Percentiles rank a stretch among this genome's conserved stretches.
phyloP scores from a whole-genome alignment of 768 basidiomycete species.

The Cystobasidium onofrii region DNA sequence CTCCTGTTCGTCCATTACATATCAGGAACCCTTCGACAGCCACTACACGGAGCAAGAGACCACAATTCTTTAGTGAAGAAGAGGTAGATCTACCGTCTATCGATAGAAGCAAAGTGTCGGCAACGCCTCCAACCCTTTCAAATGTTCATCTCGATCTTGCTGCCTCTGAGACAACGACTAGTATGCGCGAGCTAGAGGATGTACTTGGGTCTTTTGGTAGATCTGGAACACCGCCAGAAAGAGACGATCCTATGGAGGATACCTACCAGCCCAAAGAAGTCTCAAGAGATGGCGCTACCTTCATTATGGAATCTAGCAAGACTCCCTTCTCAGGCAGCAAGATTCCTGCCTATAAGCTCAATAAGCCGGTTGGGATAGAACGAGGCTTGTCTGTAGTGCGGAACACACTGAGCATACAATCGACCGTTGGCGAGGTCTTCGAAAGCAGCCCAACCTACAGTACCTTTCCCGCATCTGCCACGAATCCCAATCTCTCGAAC shows the following conservation, averaged over 20 bases:
- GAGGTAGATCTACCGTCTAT: no score
- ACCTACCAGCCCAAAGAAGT: no score
- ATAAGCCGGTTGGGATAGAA: not conserved
- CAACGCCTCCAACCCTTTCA: not conserved
- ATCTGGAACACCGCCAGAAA: no score
- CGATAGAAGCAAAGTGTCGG: not conserved
- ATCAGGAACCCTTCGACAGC: not conserved
- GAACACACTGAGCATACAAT: conserved; percentile 2
- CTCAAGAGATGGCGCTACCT: no score
- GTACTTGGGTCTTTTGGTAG: conserved; percentile 3
- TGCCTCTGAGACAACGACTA: not conserved
- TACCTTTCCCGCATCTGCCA: not conserved
- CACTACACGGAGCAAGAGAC: not conserved
- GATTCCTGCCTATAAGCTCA: not conserved
- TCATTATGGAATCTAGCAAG: no score
- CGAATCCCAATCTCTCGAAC: not conserved
- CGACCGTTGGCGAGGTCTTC: conserved; percentile 3
- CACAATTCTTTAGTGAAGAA: no score
- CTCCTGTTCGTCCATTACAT: not conserved
- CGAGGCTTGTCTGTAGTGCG: not conserved
- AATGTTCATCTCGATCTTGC: not conserved
- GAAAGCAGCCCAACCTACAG: not conserved
- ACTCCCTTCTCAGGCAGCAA: no score
- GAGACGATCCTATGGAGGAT: no score
- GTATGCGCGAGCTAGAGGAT: conserved; percentile 14